Base-by-base conservation (phyloP, 2,329 filamentous ascomycete genomes). In the Aspergillus niger region DNA sequence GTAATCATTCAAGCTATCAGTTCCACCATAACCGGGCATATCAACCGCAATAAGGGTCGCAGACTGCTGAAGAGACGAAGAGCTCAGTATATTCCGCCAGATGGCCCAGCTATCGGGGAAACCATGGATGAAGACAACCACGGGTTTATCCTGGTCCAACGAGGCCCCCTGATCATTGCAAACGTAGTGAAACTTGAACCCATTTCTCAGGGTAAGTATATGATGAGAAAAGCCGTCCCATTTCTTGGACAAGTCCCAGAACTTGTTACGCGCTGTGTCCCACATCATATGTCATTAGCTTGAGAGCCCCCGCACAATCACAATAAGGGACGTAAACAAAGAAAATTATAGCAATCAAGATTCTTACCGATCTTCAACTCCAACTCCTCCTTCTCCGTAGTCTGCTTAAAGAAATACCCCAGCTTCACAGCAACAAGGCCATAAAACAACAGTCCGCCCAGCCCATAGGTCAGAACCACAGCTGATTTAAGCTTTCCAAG, bases 101-200 rank as follows among this genome's bases (percentile, higher is more conserved):
- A 86, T 72, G 10, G 80, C 76, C 72, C 78, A 85, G 58, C 83
- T 85, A 65, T 87, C 85, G 6, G 85, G 85, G 60, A 86, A 87
- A 39, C 85, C 85, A 69, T 87, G 85, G 17, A 86, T 73, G 65
- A 86, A 83, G 43, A 86, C 77, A 24, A 84, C 76, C 15, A 86
- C 70, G 0, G 77, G 75, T 55, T 72, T 77, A 10, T 64, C 61
- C 20, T 48, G 48, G 22, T 61, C 66, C 11, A 15, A 4, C 58
- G 57, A 17, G 41, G 63, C 20, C 58, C 62, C 13, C 43, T 72
- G 62, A 48, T 76, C 62, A 67, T 75, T 83, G 67, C 76, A 76
- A 56, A 86, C 74, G 65, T 86, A 86, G 69, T 87, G 85, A 28
- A 87, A 79, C 64, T 80, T 81, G 62, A 81, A 74, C 0, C 82